Base-by-base conservation (phyloP, 257 asterid genomes). In the Echites panduratus region DNA sequence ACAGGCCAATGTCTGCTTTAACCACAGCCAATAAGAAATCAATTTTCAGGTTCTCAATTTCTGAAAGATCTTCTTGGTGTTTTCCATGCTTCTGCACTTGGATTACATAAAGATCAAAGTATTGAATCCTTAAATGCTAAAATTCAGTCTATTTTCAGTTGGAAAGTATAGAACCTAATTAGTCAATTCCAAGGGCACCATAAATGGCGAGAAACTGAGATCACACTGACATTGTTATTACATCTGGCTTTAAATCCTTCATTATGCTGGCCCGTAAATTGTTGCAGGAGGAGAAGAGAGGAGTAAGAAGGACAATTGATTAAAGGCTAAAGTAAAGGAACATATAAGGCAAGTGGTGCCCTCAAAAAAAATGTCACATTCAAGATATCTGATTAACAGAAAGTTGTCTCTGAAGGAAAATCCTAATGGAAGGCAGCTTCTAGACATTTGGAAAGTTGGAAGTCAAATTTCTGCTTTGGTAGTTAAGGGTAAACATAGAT, bases 101-200 rank as follows among this genome's bases (percentile, higher is more conserved):
- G 92, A 89, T 81, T 90, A 89, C 96, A 90, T 89, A 67, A 78
- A 90, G 66, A 90, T 83, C 75, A 84, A 75, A 75, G 89, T 83
- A 76, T 87, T 89, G 80, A 70, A 77, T 9, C 82, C 85, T 11
- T 88, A 81, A 65, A 70, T 32, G 66, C 84, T 83, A 74, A 87
- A 78, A 32, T 47, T 76, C 77, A 54, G 85, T 72, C 68, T 61
- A 44, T 73, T 77, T 75, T 76, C 74, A 16, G 76, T 75, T 35
- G 84, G 70, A 67, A 82, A 80, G 2, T 84, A 76, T 9, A 82
- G 75, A 24, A 84, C 84, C 82, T 84, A 81, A 43, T 74, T 82
- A 10, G 88, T 92, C 49, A 84, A 80, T 59, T 80, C 92, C 73
- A 84, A 64, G 50, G n/a, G n/a, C n/a, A 96, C 86, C 68, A n/a